phyloP scores from a whole-genome alignment of 208 protist genomes.

The Wallacemonas sp. region DNA sequence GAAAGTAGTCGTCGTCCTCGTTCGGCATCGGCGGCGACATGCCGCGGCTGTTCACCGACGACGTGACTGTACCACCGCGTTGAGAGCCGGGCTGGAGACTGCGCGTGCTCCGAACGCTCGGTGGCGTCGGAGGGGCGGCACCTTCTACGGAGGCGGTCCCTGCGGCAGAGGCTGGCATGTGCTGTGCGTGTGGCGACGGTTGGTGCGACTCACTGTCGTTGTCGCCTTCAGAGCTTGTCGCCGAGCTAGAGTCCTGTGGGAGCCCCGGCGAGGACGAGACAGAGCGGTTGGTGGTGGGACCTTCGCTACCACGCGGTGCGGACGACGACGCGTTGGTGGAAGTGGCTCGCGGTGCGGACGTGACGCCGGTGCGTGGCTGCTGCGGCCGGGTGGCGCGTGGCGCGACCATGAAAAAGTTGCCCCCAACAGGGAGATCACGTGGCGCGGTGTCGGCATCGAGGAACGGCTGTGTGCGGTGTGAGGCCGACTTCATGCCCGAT shows the following conservation, averaged over 20 bases:
- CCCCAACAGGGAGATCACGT: neutral
- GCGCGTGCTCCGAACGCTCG: neutral
- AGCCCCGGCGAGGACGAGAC: neutral
- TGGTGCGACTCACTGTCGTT: neutral
- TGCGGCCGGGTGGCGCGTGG: neutral
- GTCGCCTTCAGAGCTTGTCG: neutral
- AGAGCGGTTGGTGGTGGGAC: neutral
- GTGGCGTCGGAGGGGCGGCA: neutral
- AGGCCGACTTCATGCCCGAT: constrained; percentile 3
- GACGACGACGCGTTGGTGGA: neutral
- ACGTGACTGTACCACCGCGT: neutral
- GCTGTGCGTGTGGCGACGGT: no score
- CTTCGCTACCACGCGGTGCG: neutral
- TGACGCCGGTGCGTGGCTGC: neutral
- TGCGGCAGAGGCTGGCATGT: no score
- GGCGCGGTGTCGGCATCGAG: neutral
- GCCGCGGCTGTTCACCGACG: constrained; percentile 3
- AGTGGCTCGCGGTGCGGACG: neutral
- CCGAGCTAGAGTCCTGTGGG: constrained; percentile 5
- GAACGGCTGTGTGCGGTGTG: constrained; percentile 9
- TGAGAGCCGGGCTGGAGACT: neutral
- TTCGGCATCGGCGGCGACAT: constrained; percentile 3
- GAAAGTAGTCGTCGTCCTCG: constrained; percentile 13
- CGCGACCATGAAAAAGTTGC: constrained; percentile 6
- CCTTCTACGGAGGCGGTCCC: no score